phyloP scores from a whole-genome alignment of 2,329 filamentous ascomycete species.

The Neospermospora avenae region DNA sequence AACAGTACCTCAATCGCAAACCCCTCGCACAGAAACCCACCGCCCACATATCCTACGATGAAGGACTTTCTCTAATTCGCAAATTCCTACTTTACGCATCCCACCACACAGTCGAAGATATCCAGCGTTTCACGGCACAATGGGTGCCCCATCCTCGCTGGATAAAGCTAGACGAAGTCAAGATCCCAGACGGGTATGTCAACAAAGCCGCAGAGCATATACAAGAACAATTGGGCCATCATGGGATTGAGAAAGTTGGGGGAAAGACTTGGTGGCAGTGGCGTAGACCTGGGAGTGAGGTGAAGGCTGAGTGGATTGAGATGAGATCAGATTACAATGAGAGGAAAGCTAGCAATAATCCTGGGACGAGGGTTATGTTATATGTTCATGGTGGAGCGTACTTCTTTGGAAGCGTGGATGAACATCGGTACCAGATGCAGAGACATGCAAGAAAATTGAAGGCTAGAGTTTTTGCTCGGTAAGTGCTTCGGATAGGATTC shows the following conservation, averaged over 20 bases:
- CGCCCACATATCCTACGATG: constrained; percentile 88
- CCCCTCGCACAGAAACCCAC: constrained; percentile 75
- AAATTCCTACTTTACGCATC: constrained; percentile 83
- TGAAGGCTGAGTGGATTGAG: constrained; percentile 93
- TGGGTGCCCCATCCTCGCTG: constrained; percentile 88
- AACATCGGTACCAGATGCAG: constrained; percentile 98
- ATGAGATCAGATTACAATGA: constrained; percentile 80
- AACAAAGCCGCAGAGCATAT: constrained; percentile 64
- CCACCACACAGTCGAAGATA: constrained; percentile 85
- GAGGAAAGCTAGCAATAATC: constrained; percentile 58
- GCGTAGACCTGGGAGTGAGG: constrained; percentile 61
- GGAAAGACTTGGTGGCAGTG: constrained; percentile 89
- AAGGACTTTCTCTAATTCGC: constrained; percentile 83
- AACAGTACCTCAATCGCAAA: constrained; percentile 77
- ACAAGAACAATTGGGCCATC: constrained; percentile 69
- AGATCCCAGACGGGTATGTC: constrained; percentile 63
- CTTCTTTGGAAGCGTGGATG: constrained; percentile 92
- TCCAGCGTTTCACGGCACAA: constrained; percentile 88
- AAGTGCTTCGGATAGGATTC: constrained; percentile 26
- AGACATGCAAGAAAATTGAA: constrained; percentile 91
- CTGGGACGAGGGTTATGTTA: constrained; percentile 75
- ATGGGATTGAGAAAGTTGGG: constrained; percentile 72
- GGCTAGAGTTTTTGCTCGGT: constrained; percentile 77
- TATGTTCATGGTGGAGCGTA: constrained; percentile 95
- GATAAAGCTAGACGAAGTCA: constrained; percentile 72